Conservation (phyloP, 306 rosid genomes). For the Cucurbita maxima region DNA sequence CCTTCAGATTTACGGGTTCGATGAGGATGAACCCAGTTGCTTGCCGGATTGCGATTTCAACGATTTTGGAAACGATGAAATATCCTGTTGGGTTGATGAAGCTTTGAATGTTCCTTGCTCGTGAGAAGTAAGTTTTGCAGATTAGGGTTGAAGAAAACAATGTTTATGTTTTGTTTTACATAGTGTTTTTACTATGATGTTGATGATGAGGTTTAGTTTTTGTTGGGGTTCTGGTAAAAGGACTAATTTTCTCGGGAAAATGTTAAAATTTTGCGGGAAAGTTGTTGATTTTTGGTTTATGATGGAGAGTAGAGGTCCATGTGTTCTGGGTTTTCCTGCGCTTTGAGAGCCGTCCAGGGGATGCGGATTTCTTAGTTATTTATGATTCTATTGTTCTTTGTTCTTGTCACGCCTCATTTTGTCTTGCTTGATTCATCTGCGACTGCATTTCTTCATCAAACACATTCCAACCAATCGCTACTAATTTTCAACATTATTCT, state of each 20-base stretch:
- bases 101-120: constrained; percentile 50
- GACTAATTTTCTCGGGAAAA: background rate
- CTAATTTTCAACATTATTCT: too few species aligned
- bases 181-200: background rate
- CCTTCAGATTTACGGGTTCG: constrained; percentile 30
- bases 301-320: background rate
- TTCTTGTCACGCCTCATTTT: background rate
- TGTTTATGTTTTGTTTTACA: background rate
- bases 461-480: too few species aligned
- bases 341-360: constrained; percentile 9
- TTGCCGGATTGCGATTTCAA: constrained; percentile 68
- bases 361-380: background rate
- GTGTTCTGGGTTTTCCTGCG: constrained; percentile 5
- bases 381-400: background rate
- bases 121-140: constrained; percentile 43
- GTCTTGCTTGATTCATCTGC: background rate
- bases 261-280: constrained; percentile 3
- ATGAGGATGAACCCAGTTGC: constrained; percentile 27
- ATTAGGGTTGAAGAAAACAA: background rate
- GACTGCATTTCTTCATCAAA: too few species aligned
- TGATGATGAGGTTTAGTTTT: too few species aligned
- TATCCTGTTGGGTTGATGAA: constrained; percentile 55
- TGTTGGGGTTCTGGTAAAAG: background rate
- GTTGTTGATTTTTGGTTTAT: background rate
- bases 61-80: constrained; percentile 46